Evolutionary conservation across 2,329 filamentous ascomycete genomes (phyloP).

Genomic region (Herpotrichia juniperi): DNA sequence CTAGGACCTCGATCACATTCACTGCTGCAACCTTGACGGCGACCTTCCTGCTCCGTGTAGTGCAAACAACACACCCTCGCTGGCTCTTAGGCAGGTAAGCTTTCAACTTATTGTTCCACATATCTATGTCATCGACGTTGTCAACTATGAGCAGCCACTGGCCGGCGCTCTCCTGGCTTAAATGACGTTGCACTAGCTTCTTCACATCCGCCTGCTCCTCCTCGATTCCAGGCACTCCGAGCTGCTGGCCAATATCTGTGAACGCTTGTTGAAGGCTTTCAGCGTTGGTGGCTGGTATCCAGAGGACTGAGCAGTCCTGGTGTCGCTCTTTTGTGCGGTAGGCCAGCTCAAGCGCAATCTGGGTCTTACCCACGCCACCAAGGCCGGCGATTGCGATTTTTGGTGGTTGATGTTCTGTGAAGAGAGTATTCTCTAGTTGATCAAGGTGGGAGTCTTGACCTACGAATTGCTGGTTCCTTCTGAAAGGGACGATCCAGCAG

Average conservation of each 20-base stretch:
- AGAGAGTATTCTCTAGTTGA: background rate
- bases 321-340: constrained; percentile 24
- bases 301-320: constrained; percentile 10
- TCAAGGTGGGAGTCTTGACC: background rate
- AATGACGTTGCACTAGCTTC: constrained; percentile 4
- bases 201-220: constrained; percentile 5
- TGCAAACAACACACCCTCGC: constrained; percentile 40
- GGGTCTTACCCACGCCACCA: constrained; percentile 11
- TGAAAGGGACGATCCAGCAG: constrained; percentile 4
- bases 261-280: constrained; percentile 26
- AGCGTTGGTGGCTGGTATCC: constrained; percentile 18
- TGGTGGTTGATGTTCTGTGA: background rate
- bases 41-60: constrained; percentile 15
- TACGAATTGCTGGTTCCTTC: constrained; percentile 1
- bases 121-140: constrained; percentile 11
- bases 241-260: constrained; percentile 1
- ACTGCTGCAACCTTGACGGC: constrained; percentile 12
- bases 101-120: background rate
- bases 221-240: constrained; percentile 13
- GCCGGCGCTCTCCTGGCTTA: constrained; percentile 3
- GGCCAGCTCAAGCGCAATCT: constrained; percentile 12
- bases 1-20: constrained; percentile 24
- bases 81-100: constrained; percentile 38
- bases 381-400: constrained; percentile 10
- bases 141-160: constrained; percentile 10